Evolutionary conservation across 805 yeast species (phyloP).

Genomic region (Gaillardinia entomophila): DNA sequence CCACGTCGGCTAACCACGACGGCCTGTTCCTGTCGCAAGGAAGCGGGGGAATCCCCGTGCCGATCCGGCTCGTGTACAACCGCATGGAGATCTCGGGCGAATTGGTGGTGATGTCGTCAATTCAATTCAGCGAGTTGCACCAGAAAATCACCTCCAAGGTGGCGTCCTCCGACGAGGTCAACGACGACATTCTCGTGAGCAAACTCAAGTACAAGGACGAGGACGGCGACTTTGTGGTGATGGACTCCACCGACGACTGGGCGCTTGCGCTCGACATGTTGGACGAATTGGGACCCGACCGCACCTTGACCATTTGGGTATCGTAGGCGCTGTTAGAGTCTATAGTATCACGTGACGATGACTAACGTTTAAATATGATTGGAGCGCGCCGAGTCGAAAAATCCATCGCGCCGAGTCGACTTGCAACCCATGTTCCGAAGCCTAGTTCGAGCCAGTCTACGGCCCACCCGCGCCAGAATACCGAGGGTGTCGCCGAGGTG

Average conservation of each 20-base stretch:
- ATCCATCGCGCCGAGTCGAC: too few relatives aligned
- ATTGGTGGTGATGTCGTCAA: slow-evolving; percentile 20
- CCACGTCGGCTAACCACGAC: slow-evolving; percentile 7
- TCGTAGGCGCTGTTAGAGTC: too few relatives aligned
- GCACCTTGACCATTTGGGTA: slow-evolving; percentile 36
- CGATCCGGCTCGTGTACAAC: slow-evolving; percentile 28
- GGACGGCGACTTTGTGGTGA: slow-evolving; percentile 87
- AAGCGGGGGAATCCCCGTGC: slow-evolving; percentile 7
- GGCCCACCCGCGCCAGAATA: too few relatives aligned
- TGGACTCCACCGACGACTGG: slow-evolving; percentile 88
- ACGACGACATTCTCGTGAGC: slow-evolving; percentile 44
- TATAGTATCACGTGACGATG: too few relatives aligned
- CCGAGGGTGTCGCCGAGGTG: too few relatives aligned
- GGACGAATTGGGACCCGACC: slow-evolving; percentile 21
- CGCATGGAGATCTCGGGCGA: slow-evolving; percentile 21
- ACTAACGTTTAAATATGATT: too few relatives aligned
- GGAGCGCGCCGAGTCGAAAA: too few relatives aligned
- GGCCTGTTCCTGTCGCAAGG: slow-evolving; percentile 9
- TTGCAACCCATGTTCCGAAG: too few relatives aligned
- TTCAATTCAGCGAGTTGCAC: slow-evolving; percentile 49
- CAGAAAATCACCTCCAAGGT: slow-evolving; percentile 52
- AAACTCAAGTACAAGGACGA: slow-evolving; percentile 84
- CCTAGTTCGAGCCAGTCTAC: too few relatives aligned
- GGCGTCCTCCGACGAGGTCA: slow-evolving; percentile 46
- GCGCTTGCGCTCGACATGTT: slow-evolving; percentile 66